A percentile compares a stretch with the other conserved stretches of the same genome.
phyloP scores from a whole-genome alignment of 345 rosid genomes.

The Euphorbia tirucalli region DNA sequence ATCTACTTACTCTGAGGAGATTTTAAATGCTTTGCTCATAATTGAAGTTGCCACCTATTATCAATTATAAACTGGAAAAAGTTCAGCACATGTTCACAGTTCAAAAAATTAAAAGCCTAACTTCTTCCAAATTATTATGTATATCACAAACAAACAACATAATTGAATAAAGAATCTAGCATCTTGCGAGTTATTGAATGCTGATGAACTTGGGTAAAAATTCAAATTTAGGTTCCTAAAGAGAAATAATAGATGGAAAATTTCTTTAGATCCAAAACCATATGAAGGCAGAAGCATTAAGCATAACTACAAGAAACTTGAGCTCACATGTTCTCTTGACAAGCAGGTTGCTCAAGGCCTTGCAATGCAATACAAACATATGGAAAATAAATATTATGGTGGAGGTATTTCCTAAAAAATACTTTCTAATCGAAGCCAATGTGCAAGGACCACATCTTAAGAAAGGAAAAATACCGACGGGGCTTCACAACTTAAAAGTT shows the following conservation, averaged over 20 bases:
- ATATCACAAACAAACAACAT: not conserved
- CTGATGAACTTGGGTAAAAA: slow-evolving; percentile 52
- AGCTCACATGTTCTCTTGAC: slow-evolving; percentile 40
- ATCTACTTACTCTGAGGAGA: slow-evolving; percentile 43
- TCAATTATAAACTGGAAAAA: not conserved
- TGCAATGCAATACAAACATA: slow-evolving; percentile 22
- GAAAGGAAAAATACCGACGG: not conserved
- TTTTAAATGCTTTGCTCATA: slow-evolving; percentile 48
- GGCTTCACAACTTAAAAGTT: not conserved
- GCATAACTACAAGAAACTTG: not conserved
- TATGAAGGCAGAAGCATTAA: not conserved
- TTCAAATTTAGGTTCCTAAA: slow-evolving; percentile 60
- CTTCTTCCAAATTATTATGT: not conserved
- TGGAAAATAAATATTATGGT: not conserved
- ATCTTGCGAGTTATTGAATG: slow-evolving; percentile 45
- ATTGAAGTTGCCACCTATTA: slow-evolving; percentile 42
- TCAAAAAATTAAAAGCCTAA: not conserved
- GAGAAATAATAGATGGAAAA: no score
- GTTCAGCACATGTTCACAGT: not conserved
- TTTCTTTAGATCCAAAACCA: not conserved
- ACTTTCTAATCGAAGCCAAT: not conserved
- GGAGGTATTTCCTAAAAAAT: not conserved
- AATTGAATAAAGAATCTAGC: slow-evolving; percentile 2
- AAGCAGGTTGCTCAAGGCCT: slow-evolving; percentile 35
- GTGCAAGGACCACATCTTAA: not conserved